These are phyloP conservation scores for Neopestalotiopsis sp. DNA, from an alignment of 2,329 filamentous ascomycete species.

Conservation along the genomic window DNA sequence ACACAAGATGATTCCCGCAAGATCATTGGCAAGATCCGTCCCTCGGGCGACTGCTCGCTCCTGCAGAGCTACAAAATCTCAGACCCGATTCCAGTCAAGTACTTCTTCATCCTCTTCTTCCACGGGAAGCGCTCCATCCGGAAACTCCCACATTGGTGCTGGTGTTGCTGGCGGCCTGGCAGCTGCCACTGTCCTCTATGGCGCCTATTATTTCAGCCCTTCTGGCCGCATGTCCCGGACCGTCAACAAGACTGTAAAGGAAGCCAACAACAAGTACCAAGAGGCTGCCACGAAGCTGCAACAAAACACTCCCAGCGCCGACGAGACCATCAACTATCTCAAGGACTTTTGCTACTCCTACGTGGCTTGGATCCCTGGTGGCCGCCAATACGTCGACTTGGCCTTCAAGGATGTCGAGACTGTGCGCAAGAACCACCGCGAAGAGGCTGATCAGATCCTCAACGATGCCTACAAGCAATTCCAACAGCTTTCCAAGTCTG, in stretches of 20 bases:
- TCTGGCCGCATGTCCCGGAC: constrained; percentile 46
- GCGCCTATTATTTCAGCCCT: constrained; percentile 49
- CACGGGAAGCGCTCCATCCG: constrained; percentile 21
- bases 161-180: constrained; percentile 51
- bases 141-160: constrained; percentile 42
- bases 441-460: constrained; percentile 74
- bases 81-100: constrained; percentile 45
- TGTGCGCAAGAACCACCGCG: constrained; percentile 68
- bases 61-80: constrained; percentile 21
- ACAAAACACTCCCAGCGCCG: constrained; percentile 66
- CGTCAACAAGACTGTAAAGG: constrained; percentile 54
- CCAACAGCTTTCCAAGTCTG: constrained; percentile 63
- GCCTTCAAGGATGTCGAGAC: constrained; percentile 75
- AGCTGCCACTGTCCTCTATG: constrained; percentile 49
- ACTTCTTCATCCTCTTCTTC: constrained; percentile 34
- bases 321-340: constrained; percentile 70
- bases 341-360: constrained; percentile 72
- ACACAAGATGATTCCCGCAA: constrained; percentile 18
- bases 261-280: constrained; percentile 66
- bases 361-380: constrained; percentile 74
- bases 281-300: constrained; percentile 65
- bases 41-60: constrained; percentile 21
- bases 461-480: constrained; percentile 72
- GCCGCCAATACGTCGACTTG: constrained; percentile 69
- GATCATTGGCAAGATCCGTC: constrained; percentile 17